Evolutionary conservation across 2,329 filamentous ascomycete genomes (phyloP), one percentile per base, ranked within the genome.

Genomic region (Penicillium sp.): DNA sequence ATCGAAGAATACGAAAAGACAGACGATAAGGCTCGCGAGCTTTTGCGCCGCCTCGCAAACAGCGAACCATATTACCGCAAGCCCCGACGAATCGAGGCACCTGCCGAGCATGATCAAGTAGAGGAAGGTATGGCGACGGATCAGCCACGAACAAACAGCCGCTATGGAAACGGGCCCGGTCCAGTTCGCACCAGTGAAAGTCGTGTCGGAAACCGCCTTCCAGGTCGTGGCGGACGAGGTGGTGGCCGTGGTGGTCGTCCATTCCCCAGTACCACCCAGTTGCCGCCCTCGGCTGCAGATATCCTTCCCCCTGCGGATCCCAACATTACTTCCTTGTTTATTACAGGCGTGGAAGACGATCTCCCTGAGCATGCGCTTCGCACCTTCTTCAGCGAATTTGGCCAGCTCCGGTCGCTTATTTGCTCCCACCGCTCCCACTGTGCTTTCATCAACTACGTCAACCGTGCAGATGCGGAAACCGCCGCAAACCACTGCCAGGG

Each of bases 361-460:
- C 80, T 99, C 7, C 92, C 93, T 2, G 94, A 99, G 74, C 87
- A 92, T 75, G 91, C 92, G 67, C 81, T 99, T 26, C 89, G 94
- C 45, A 88, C 91, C 2, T 94, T 95, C 74, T 99, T 99, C 78
- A 86, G 90, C 58, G 84, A 84, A 17, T 91, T 92, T 67, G 94
- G 94, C 60, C 90, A 93, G 69, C 87, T 99, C 57, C 90, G 94
- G 67, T 97, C 91, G 26, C 78, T 99, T 16, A 88, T 99, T 36
- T 97, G 94, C 75, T 97, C 92, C 7, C 94, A 99, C 77, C 91
- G 96, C 78, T 93, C 93, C 16, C 94, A 97, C 70, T 97, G 92
- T 73, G 94, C 94, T 1, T 99, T 97, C 70, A 81, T 99, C 76
- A 99, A 99, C 76, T 99, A 91, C 72, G 86, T 91, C 64, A 90